Evolutionary conservation across 352 stramenopile species (phyloP).

Genomic region (Thalassiosira sp.): DNA sequence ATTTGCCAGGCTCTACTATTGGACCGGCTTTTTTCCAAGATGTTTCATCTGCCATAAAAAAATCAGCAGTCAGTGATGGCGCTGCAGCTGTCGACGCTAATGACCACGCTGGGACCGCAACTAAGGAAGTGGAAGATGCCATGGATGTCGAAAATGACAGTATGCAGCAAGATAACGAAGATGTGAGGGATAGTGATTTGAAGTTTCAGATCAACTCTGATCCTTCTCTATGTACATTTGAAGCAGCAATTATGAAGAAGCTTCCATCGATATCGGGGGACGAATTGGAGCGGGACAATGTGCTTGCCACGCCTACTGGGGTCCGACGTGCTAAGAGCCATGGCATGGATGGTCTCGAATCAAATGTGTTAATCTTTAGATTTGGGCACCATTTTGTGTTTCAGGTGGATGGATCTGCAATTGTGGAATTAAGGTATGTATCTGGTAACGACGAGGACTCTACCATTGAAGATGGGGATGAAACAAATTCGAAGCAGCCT

Average conservation of each 20-base stretch:
- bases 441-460: conserved; percentile 1
- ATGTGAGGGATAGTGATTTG: conserved; percentile 1
- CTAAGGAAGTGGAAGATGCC: neutral
- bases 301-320: conserved; percentile 1
- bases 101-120: neutral
- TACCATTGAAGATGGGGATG: neutral
- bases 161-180: neutral
- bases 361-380: conserved; percentile 33
- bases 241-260: conserved; percentile 20
- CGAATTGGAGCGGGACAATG: neutral
- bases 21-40: conserved; percentile 25
- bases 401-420: conserved; percentile 25
- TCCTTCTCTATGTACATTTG: conserved; percentile 32
- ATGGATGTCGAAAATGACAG: neutral
- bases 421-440: conserved; percentile 23
- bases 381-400: conserved; percentile 39
- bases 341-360: neutral
- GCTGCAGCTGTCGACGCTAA: neutral
- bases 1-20: neutral
- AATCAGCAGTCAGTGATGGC: neutral
- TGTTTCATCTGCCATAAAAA: neutral
- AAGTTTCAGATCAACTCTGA: conserved; percentile 22
- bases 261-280: neutral
- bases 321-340: neutral
- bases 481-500: neutral